Conservation (phyloP, 2,329 filamentous ascomycete genomes). For the Monilinia aucupariae region DNA sequence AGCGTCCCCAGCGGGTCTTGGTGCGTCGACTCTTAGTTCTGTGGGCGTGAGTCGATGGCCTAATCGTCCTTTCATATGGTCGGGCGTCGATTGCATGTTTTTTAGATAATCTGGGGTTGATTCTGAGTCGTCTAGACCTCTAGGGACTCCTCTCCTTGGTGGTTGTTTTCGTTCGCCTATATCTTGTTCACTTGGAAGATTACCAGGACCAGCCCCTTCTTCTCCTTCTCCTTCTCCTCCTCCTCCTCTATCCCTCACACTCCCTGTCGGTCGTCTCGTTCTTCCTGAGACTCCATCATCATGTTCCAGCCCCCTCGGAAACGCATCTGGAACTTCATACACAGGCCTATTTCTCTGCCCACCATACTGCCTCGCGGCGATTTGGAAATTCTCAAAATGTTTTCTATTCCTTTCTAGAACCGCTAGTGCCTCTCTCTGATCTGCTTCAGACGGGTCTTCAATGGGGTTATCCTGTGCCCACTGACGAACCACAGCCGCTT, state of each 20-base stretch:
- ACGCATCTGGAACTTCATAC: neutral
- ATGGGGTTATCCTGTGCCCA: neutral
- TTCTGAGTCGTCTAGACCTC: neutral
- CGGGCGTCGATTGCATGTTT: neutral
- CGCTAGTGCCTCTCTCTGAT: neutral
- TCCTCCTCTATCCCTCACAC: too few relatives aligned
- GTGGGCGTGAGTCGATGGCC: neutral
- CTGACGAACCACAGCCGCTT: neutral
- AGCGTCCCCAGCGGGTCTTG: neutral
- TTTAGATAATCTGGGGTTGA: neutral
- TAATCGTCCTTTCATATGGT: neutral
- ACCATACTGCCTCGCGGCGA: neutral
- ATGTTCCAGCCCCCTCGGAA: neutral
- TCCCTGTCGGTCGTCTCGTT: too few relatives aligned
- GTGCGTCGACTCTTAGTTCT: neutral
- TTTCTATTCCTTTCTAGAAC: neutral
- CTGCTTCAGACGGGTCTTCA: neutral
- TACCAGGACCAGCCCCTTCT: neutral
- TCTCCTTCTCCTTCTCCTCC: neutral
- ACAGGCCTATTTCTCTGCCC: neutral
- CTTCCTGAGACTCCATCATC: too few relatives aligned
- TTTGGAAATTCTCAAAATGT: rapidly evolving
- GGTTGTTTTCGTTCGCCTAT: too few relatives aligned
- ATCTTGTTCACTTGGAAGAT: neutral
- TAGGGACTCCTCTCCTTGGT: too few relatives aligned